These are phyloP conservation scores for Immersiella caudata DNA, from an alignment of 495 filamentous ascomycete species.

Conservation along the genomic window DNA sequence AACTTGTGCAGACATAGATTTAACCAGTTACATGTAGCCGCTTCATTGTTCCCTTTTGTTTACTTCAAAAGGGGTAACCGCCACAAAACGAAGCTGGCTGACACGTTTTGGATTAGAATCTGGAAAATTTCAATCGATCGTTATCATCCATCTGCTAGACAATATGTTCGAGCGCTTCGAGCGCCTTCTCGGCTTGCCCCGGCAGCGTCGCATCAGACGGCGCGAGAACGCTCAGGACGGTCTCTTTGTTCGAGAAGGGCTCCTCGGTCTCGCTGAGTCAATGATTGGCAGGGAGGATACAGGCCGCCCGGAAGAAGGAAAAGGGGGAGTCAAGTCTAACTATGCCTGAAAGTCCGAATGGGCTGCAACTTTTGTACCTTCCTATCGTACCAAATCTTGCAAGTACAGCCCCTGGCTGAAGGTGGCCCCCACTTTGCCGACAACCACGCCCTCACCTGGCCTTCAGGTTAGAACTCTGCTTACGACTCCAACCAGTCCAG, in stretches of 20 bases:
- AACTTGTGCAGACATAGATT: no score
- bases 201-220: conserved; percentile 18
- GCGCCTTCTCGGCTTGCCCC: conserved; percentile 27
- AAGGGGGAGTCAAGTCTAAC: conserved; percentile 28
- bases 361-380: no score
- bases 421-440: no score
- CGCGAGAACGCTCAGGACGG: conserved; percentile 7
- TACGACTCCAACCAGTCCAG: neutral
- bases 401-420: no score
- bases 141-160: conserved; percentile 28
- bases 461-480: conserved; percentile 1
- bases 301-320: conserved; percentile 23
- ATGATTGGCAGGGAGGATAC: conserved; percentile 26
- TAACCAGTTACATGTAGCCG: no score
- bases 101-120: conserved; percentile 21
- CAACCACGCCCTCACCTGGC: conserved; percentile 5
- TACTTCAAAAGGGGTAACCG: neutral
- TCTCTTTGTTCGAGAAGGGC: conserved; percentile 20
- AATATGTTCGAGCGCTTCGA: conserved; percentile 31
- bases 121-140: conserved; percentile 28
- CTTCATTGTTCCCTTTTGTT: neutral
- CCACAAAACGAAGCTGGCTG: neutral
- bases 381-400: no score
- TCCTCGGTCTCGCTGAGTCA: conserved; percentile 15
- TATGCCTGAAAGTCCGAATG: no score